phyloP scores from a whole-genome alignment of 78 protist species.

The Guillardia theta region DNA sequence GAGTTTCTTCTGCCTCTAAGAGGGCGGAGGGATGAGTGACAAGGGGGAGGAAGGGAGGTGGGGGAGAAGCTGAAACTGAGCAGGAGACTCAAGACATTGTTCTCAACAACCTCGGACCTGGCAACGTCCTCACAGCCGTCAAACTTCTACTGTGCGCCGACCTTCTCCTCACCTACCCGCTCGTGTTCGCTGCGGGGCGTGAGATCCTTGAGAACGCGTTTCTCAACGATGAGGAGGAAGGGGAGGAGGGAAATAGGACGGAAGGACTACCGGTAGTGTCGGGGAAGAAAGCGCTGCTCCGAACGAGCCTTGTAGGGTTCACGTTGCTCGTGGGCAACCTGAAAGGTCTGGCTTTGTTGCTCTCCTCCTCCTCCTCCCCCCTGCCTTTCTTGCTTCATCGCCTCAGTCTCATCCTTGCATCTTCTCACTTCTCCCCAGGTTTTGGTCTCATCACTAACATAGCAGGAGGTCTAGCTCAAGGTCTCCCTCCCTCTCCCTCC shows the following conservation, averaged over 20 bases:
- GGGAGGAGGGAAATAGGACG: too few species aligned
- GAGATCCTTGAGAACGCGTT: not conserved
- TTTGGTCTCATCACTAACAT: conserved; percentile 3
- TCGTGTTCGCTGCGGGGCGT: not conserved
- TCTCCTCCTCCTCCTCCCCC: not conserved
- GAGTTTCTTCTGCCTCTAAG: too few species aligned
- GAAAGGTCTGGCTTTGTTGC: too few species aligned
- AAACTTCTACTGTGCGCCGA: not conserved
- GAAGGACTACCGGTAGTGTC: too few species aligned
- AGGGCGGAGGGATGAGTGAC: too few species aligned
- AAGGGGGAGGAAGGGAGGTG: too few species aligned
- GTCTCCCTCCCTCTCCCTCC: not conserved
- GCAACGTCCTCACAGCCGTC: not conserved
- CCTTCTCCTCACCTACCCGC: conserved; percentile 27
- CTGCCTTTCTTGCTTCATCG: not conserved
- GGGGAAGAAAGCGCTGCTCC: too few species aligned
- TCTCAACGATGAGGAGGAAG: too few species aligned
- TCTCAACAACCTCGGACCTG: not conserved
- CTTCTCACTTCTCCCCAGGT: not conserved
- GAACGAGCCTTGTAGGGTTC: too few species aligned
- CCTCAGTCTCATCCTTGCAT: not conserved
- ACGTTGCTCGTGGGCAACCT: too few species aligned
- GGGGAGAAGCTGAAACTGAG: too few species aligned
- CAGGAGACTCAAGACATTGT: not conserved
- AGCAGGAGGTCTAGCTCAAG: not conserved